Conservation (phyloP, 305 asterid species). For the Andrographis paniculata region DNA sequence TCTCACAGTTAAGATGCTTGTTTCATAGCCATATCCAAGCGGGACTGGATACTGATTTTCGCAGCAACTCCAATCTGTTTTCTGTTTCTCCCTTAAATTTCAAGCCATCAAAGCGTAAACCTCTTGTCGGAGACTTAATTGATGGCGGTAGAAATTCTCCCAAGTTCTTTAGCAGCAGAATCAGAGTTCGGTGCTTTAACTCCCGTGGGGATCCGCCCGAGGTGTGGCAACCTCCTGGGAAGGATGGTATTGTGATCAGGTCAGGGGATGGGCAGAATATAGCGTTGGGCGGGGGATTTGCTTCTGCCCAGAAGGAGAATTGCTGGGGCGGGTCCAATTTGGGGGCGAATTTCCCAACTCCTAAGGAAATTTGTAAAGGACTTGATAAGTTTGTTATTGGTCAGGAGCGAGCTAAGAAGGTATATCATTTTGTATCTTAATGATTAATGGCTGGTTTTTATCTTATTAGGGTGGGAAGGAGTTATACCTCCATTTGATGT, state of each 20-base stretch:
- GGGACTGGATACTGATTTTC: constrained; percentile 26
- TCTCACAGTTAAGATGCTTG: constrained; percentile 65
- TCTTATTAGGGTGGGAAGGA: not conserved
- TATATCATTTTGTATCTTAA: constrained; percentile 18
- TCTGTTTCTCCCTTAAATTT: constrained; percentile 23
- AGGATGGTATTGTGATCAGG: constrained; percentile 61
- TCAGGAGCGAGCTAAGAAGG: constrained; percentile 95
- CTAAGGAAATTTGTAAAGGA: constrained; percentile 83
- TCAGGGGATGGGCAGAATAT: constrained; percentile 52
- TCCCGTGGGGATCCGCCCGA: constrained; percentile 90
- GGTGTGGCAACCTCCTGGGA: constrained; percentile 89
- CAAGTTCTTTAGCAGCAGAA: constrained; percentile 22
- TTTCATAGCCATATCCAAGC: constrained; percentile 41
- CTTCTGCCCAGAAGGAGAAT: constrained; percentile 46
- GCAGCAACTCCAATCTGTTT: constrained; percentile 22
- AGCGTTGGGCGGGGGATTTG: constrained; percentile 53
- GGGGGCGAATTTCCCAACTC: constrained; percentile 73
- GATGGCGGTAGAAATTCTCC: constrained; percentile 24
- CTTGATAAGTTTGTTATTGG: constrained; percentile 96
- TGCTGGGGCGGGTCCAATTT: constrained; percentile 90
- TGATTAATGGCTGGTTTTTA: not conserved
- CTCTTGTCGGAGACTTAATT: constrained; percentile 36
- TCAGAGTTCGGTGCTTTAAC: constrained; percentile 30
- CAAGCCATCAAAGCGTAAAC: constrained; percentile 41
- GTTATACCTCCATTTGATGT: not conserved